Conservation (phyloP, 768 basidiomycete genomes). For the Pulveroboletus sp. region DNA sequence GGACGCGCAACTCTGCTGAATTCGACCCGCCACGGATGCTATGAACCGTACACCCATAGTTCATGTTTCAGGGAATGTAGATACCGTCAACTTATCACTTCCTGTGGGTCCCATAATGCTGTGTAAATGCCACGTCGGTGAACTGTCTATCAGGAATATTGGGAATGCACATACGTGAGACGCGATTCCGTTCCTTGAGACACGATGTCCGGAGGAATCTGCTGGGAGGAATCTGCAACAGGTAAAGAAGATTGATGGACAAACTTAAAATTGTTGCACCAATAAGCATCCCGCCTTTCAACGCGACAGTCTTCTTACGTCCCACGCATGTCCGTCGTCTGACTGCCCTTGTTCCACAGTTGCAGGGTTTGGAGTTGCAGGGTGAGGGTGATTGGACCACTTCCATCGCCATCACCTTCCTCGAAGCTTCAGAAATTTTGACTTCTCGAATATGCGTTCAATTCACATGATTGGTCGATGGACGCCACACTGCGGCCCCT, state of each 20-base stretch:
- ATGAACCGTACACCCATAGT: slow-evolving; percentile 38
- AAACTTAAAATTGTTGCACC: neutral
- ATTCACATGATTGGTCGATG: neutral
- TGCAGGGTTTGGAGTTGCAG: neutral
- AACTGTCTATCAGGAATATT: neutral
- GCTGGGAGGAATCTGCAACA: too few species aligned
- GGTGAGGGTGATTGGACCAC: neutral
- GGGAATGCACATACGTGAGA: neutral
- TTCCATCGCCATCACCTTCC: neutral
- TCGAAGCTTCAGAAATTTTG: neutral
- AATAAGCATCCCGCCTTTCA: neutral
- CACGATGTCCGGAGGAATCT: neutral
- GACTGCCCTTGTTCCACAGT: neutral
- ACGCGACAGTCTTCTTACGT: neutral
- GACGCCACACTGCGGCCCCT: neutral
- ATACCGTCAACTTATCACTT: slow-evolving; percentile 36
- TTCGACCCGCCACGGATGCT: slow-evolving; percentile 49
- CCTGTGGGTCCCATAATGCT: slow-evolving; percentile 36
- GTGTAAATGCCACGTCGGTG: slow-evolving; percentile 5
- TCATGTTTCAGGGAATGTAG: neutral
- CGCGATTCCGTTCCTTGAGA: neutral
- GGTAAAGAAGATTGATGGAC: neutral
- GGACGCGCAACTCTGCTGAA: slow-evolving; percentile 48
- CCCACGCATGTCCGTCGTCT: neutral
- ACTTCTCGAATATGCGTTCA: too few species aligned